Base-by-base conservation (phyloP, 345 rosid species). In the Aethionema arabicum region DNA sequence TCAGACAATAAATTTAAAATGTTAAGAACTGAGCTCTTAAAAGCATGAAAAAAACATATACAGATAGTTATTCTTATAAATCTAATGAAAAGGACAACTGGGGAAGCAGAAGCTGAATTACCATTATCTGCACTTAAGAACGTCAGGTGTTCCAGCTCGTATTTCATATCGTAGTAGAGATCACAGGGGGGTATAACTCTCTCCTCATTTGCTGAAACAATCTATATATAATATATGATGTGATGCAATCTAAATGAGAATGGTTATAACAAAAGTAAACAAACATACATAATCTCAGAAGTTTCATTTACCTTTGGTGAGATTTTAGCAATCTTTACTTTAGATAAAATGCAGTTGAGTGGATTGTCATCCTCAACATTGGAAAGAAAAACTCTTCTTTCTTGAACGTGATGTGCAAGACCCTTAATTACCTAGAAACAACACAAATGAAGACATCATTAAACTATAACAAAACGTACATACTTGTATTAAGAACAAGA, bases 301-400 rank as follows among this genome's bases (percentile, higher is more conserved):
- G 2, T 27, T 16, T 13, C 44, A 11, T 53, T 31, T 68, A 80
- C 84, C 59, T 77, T 67, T 38, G 63, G 68, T 0, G 68, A 57
- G 55, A 77, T 66, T 66, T 49, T 50, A 3, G 56, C 72, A 38
- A 80, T 67, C 1, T 64, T 56, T 0, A 73, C 50, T 35, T 38
- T 59, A 0, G 78, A 75, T 6, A 52, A 4, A 3, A 80, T 56
- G 53, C 81, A 78, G 43, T 61, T 43, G 10, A 81, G 71, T 5
- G 70, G 83, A 56, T 78, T 81, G 16, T 81, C 83, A 61, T 78
- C 72, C 52, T 46, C 65, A 5, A 74, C 62, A 36, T 78, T 77
- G 0, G 82, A 78, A 7, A 81, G 66, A 59, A 81, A 81, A 2
- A 78, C 76, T 31, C 79, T 57, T 6, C 33, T 78, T 6, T 42